Evolutionary conservation across 495 filamentous ascomycete species (phyloP).

Genomic region (Tuber microsphaerosporum): DNA sequence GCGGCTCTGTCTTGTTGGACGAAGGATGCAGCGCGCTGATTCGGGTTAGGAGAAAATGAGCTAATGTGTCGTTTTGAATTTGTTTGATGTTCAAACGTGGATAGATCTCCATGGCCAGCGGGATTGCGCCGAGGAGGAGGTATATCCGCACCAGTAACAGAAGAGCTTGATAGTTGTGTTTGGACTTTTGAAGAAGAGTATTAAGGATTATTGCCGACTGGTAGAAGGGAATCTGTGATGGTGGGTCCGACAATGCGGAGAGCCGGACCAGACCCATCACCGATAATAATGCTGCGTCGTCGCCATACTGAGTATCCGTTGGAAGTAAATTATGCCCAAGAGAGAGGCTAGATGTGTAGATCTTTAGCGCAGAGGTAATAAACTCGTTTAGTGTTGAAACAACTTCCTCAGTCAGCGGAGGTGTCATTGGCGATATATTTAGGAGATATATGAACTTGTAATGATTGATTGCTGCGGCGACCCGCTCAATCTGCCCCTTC

Average conservation of each 20-base stretch:
- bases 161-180: conserved; percentile 54
- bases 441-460: conserved; percentile 56
- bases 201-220: conserved; percentile 51
- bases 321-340: conserved; percentile 39
- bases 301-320: conserved; percentile 54
- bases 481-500: conserved; percentile 32
- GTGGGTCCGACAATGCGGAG: conserved; percentile 33
- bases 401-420: conserved; percentile 36
- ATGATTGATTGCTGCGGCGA: conserved; percentile 49
- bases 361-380: conserved; percentile 47
- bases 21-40: conserved; percentile 49
- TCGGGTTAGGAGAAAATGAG: conserved; percentile 54
- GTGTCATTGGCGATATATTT: conserved; percentile 42
- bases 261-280: conserved; percentile 52
- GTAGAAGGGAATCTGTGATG: conserved; percentile 44
- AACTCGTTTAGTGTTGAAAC: conserved; percentile 45
- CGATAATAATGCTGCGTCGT: conserved; percentile 53
- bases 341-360: conserved; percentile 44
- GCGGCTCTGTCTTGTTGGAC: conserved; percentile 13
- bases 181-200: conserved; percentile 48
- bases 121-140: conserved; percentile 50
- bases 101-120: conserved; percentile 50
- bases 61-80: conserved; percentile 54
- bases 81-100: conserved; percentile 56
- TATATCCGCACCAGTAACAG: conserved; percentile 53